A percentile compares a stretch with the other conserved stretches of the same genome.
Conservation (phyloP, 2,329 filamentous ascomycete genomes). For the Ceratocystiopsis brevicomis region DNA sequence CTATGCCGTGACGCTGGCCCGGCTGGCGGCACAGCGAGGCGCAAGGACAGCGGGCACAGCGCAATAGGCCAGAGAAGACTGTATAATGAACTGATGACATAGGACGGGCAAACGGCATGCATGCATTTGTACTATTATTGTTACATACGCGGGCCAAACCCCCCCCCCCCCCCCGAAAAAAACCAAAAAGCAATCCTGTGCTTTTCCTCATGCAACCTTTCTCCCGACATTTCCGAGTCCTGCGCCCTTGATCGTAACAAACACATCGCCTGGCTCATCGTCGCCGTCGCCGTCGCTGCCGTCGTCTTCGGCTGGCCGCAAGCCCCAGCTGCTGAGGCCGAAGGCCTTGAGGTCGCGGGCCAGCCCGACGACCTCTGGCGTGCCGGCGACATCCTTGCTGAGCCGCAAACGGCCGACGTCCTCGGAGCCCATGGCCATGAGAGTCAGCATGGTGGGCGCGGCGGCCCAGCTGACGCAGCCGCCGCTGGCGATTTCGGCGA, state of each 20-base stretch:
- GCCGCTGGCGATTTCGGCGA: slow-evolving; percentile 65
- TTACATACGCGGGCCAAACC: too few relatives aligned
- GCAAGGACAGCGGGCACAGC: slow-evolving; percentile 23
- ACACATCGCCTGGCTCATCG: slow-evolving; percentile 42
- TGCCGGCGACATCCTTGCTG: slow-evolving; percentile 63
- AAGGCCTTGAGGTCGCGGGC: slow-evolving; percentile 78
- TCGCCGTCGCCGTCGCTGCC: slow-evolving; percentile 35
- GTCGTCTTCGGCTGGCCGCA: slow-evolving; percentile 52
- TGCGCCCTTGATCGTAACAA: slow-evolving; percentile 79
- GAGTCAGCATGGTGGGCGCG: slow-evolving; percentile 53
- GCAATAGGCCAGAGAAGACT: slow-evolving; percentile 27
- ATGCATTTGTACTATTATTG: too few relatives aligned
- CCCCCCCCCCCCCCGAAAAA: too few relatives aligned
- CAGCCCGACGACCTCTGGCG: slow-evolving; percentile 60
- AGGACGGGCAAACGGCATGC: too few relatives aligned
- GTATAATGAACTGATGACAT: too few relatives aligned
- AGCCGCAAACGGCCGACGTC: slow-evolving; percentile 78
- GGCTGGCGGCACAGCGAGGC: slow-evolving; percentile 4
- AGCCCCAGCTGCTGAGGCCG: slow-evolving; percentile 76
- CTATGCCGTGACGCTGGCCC: slow-evolving; percentile 34
- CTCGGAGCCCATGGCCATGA: slow-evolving; percentile 97
- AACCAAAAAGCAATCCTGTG: not conserved
- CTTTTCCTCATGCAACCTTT: slow-evolving; percentile 40
- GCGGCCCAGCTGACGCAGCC: slow-evolving; percentile 63
- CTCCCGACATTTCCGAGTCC: slow-evolving; percentile 90